Base-by-base conservation (phyloP, 768 basidiomycete genomes). In the Gloeophyllum trabeum region DNA sequence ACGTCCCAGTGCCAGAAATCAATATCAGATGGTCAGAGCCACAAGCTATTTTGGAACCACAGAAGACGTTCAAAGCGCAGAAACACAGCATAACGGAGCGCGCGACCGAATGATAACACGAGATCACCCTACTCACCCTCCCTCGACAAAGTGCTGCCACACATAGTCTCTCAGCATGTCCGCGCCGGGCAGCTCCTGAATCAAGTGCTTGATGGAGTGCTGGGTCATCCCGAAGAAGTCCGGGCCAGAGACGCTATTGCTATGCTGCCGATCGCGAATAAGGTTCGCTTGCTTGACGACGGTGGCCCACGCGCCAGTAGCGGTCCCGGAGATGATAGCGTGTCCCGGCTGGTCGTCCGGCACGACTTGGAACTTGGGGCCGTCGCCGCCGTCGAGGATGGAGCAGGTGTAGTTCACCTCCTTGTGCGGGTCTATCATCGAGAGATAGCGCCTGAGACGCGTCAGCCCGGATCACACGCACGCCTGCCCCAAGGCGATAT, bases 211-310 rank as follows among this genome's bases (percentile, higher is more conserved):
- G 65, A 91, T 88, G 3, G 83, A 82, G 54, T 89, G 89, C 58
- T 89, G 82, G 3, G 82, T 82, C 13, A 91, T 66, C 6, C 88
- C 88, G 54, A 87, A 90, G 58, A 89, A 89, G 61, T 90, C 87
- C 12, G 87, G 87, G 0, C 87, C 87, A 2, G 87, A 90, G 12
- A 91, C 84, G 4, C 82, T 86, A 57, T 89, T 89, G 35, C 81
- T 84, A 53, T 89, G 87, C 48, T 85, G 81, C 12, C 85, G 70
- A 54, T 84, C 79, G 39, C 87, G 76, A 46, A 90, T 77, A 34
- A 73, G 71, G 53, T 89, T 90, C 1, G 88, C 87, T 40, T 83
- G 76, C 53, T 79, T 81, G 40, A 91, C 85, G 48, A 91, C 83
- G 50, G 69, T 76, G 3, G 81, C 79, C 87, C 87, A 91, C 37